Evolutionary conservation across 768 basidiomycete genomes (phyloP).

Genomic region (Termitomyces sp.): DNA sequence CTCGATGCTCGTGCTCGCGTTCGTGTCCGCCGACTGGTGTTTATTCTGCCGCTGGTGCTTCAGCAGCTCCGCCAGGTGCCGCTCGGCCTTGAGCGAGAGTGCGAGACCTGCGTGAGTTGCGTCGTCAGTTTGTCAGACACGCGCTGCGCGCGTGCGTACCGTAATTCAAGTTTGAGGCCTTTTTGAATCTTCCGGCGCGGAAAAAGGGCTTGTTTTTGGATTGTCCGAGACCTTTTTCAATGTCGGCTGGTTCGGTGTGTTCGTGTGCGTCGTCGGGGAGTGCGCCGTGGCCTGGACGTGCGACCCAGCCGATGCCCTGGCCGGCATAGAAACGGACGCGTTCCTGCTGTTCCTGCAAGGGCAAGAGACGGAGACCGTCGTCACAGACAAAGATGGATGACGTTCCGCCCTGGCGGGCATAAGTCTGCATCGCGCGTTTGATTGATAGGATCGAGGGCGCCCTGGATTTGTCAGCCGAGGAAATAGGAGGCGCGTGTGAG

Average conservation of each 20-base stretch:
- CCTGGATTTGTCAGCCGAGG: conserved; percentile 22
- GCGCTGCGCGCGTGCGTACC: no score
- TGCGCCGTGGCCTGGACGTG: conserved; percentile 11
- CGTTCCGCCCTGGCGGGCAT: conserved; percentile 79
- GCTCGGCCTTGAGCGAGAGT: conserved; percentile 19
- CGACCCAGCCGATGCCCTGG: conserved; percentile 14
- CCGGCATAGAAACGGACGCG: conserved; percentile 12
- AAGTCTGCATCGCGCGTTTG: conserved; percentile 83
- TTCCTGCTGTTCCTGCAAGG: conserved; percentile 1
- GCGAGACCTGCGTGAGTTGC: no score
- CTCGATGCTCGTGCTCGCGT: neutral
- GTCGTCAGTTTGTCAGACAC: no score
- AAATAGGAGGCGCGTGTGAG: neutral
- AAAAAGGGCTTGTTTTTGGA: conserved; percentile 39
- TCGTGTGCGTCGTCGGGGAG: neutral
- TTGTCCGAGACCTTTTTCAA: neutral
- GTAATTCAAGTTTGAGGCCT: conserved; percentile 91
- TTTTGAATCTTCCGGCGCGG: conserved; percentile 85
- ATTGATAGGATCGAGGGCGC: conserved; percentile 66
- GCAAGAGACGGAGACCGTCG: conserved; percentile 54
- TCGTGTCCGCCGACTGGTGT: neutral
- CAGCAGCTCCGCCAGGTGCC: conserved; percentile 23
- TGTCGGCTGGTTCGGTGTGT: neutral
- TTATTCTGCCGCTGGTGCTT: conserved; percentile 7
- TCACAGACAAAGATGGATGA: conserved; percentile 75